Evolutionary conservation across 83 land plant genomes (phyloP), one percentile per base, ranked within the genome.

Genomic region (Diphasiastrum complanatum): DNA sequence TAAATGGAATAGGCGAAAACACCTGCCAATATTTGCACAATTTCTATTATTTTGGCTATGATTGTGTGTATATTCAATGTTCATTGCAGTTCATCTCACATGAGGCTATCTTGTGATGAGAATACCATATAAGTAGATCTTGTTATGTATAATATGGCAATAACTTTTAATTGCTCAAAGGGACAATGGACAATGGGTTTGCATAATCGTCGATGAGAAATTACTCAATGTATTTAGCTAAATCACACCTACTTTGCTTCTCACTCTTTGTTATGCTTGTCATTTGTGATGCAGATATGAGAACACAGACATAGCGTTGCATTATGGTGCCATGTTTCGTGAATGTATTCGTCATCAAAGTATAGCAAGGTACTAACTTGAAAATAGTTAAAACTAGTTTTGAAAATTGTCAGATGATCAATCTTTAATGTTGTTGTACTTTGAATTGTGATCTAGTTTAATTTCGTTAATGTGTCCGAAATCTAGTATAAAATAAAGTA

Each of bases 321-420:
- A 89, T 51, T 89, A 85, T 69, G 96, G 96, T 24, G 69, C 90
- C 49, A 93, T 93, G 99, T 50, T 92, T 68, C 78, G 98, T 45
- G 98, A 93, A 33, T 93, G 99, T 70, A 93, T 93, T 49, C 89
- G 99, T 1, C 99, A 93, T 66, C 99, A 93, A 71, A 79, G 63
- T 62, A 81, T 91, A 26, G 99, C 96, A 46, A 80, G 83, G 86
- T 89, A 64, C 23, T 45, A 4, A 12, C 41, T 6, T 18, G 10
- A 25, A 43, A 28, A 60, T 61, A 2, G 60, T 3, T 16, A 58
- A 35, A 35, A 58, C 2, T 3, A 22, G 20, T 52, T 19, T 58
- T 19, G 51, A 45, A 58, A 38, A 54, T 38, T 58, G n/a, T 19
- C 6, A 5, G 22, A 22, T 24, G 1, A 5, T 12, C 56, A 52